phyloP scores from a whole-genome alignment of 495 filamentous ascomycete genomes.

The Tuber melanosporum region DNA sequence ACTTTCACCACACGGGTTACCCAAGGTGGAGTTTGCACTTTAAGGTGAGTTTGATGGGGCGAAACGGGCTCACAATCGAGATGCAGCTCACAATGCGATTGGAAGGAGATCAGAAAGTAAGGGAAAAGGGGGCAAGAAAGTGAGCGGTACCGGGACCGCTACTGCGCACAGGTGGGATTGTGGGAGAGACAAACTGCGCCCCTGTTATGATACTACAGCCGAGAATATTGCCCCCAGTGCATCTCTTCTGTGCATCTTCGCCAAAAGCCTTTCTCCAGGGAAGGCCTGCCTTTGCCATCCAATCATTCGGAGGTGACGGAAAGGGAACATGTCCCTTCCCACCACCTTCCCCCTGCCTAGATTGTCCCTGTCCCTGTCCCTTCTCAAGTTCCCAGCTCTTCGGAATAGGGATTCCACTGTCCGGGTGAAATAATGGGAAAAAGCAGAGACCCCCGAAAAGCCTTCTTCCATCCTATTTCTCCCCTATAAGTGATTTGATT shows the following conservation, averaged over 20 bases:
- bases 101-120: not conserved
- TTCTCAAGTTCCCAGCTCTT: slow-evolving; percentile 34
- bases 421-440: not conserved
- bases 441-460: slow-evolving; percentile 19
- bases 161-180: too few species aligned
- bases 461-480: not conserved
- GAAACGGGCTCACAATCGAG: not conserved
- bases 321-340: slow-evolving; percentile 17
- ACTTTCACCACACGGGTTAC: not conserved
- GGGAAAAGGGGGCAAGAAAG: not conserved
- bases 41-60: not conserved
- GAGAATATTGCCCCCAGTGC: not conserved
- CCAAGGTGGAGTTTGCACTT: not conserved
- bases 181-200: not conserved
- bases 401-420: slow-evolving; percentile 28
- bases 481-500: not conserved
- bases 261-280: slow-evolving; percentile 24
- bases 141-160: not conserved
- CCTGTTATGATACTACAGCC: not conserved
- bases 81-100: not conserved
- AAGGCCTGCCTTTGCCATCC: slow-evolving; percentile 8
- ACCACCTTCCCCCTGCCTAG: slow-evolving; percentile 7
- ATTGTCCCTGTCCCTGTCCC: slow-evolving; percentile 23
- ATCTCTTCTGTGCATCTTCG: slow-evolving; percentile 32
- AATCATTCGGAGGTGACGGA: slow-evolving; percentile 20